Evolutionary conservation across 164 flowering plant genomes (phyloP), one percentile per base, ranked within the genome.

Genomic region (Magnolia sinica): DNA sequence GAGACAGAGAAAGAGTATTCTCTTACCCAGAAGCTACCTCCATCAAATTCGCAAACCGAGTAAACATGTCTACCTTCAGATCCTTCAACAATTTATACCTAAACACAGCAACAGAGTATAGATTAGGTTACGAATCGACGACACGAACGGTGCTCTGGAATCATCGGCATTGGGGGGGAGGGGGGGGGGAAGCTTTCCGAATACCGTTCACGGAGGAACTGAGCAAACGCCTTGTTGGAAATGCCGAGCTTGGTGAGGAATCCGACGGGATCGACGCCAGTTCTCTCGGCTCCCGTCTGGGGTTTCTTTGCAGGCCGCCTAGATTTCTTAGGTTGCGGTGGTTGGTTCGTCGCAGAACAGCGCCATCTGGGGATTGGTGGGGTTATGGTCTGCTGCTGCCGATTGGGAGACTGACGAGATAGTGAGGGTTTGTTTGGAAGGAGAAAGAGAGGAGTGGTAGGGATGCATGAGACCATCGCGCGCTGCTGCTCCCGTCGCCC

Each of bases 181-280:
- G n/a, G n/a, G 29, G 64, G 50, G 49, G 29, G 64, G 49, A n/a
- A 72, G 45, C 0, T 16, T 59, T 73, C 14, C 8, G 9, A 20
- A 31, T 49, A 91, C 99, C 98, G 90, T 78, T 96, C 96, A 0
- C 99, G 91, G 49, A 96, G 93, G 73, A 89, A 96, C 83, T 87
- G 94, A 66, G 93, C 88, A 64, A 96, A 89, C 8, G 76, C 79
- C 77, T 92, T 96, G 73, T 96, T 87, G 31, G 92, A 65, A 80
- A 96, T 86, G 73, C 91, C 94, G 22, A 76, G 85, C 79, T 81
- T 89, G 63, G 87, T 70, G 27, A 93, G 89, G 71, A 96, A 96
- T 1, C 99, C 99, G 79, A 86, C 95, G 52, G 99, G 98, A 84
- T 92, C 91, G 29, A 85, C 72, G 13, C 23, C 64, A 55, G 85